These are phyloP conservation scores for Macrophomina phaseolina DNA, from an alignment of 2,329 filamentous ascomycete species.

Conservation along the genomic window DNA sequence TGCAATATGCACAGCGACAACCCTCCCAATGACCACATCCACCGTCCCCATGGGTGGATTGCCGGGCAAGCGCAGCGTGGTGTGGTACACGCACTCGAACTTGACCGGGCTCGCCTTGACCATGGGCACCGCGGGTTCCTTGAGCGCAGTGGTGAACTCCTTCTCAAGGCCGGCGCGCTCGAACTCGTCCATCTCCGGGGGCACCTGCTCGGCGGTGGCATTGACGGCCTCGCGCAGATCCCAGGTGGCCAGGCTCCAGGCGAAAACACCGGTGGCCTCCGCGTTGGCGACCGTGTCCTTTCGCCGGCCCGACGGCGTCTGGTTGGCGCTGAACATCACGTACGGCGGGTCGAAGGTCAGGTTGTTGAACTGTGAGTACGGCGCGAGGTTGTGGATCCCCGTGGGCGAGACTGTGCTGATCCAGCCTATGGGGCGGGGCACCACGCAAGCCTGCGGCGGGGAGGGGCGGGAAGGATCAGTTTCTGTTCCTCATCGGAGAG, in stretches of 20 bases:
- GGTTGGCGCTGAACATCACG: slow-evolving; percentile 67
- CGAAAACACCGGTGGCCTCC: slow-evolving; percentile 62
- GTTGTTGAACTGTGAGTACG: slow-evolving; percentile 68
- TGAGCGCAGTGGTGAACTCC: slow-evolving; percentile 46
- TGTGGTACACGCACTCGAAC: slow-evolving; percentile 47
- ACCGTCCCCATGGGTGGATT: slow-evolving; percentile 63
- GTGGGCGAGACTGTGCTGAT: slow-evolving; percentile 60
- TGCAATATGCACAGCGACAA: slow-evolving; percentile 63
- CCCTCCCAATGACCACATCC: slow-evolving; percentile 63
- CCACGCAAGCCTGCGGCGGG: slow-evolving; percentile 57
- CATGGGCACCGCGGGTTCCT: slow-evolving; percentile 20
- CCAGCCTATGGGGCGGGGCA: slow-evolving; percentile 68
- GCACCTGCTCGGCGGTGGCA: slow-evolving; percentile 57
- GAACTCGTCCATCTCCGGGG: slow-evolving; percentile 62
- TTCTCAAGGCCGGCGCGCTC: slow-evolving; percentile 57
- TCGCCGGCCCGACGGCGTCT: slow-evolving; percentile 52
- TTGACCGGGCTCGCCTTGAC: slow-evolving; percentile 45
- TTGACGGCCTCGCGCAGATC: slow-evolving; percentile 63
- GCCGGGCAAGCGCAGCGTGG: slow-evolving; percentile 60
- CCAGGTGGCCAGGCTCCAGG: slow-evolving; percentile 66
- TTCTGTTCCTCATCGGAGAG: no score
- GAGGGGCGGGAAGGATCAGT: neutral
- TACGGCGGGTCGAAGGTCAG: slow-evolving; percentile 68
- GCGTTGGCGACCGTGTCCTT: slow-evolving; percentile 66
- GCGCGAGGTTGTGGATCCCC: slow-evolving; percentile 62